Conservation (phyloP, 2,329 filamentous ascomycete species). For the Curvularia eragrostidis region DNA sequence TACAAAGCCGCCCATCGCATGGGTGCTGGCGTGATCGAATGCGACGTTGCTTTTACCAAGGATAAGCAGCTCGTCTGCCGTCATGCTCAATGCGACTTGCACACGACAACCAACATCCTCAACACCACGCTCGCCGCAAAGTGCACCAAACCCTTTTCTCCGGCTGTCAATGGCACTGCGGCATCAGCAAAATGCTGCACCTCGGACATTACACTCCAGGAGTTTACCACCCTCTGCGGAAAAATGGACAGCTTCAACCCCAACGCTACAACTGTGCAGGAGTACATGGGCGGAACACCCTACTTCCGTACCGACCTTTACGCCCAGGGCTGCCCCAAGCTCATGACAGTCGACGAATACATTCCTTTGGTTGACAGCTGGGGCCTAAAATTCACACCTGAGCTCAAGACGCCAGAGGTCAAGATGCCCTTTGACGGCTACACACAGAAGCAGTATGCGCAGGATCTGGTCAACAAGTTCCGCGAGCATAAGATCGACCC, state of each 20-base stretch:
- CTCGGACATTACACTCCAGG: constrained; percentile 70
- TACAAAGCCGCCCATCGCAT: constrained; percentile 44
- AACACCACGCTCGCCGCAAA: constrained; percentile 46
- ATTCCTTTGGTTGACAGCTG: constrained; percentile 67
- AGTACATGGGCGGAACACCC: constrained; percentile 66
- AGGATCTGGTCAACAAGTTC: constrained; percentile 63
- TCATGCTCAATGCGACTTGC: constrained; percentile 49
- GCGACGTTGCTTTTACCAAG: constrained; percentile 49
- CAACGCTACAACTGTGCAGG: constrained; percentile 63
- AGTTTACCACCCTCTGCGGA: constrained; percentile 71
- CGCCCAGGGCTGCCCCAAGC: constrained; percentile 64
- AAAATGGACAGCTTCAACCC: constrained; percentile 71
- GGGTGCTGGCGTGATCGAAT: constrained; percentile 49
- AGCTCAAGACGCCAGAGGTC: constrained; percentile 69
- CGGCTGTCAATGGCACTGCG: constrained; percentile 42
- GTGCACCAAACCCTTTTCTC: constrained; percentile 47
- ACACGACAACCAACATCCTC: constrained; percentile 50
- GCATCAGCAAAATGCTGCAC: constrained; percentile 74
- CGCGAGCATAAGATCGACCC: constrained; percentile 48
- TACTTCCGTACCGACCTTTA: constrained; percentile 71
- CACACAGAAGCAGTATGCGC: constrained; percentile 69
- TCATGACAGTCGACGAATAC: constrained; percentile 67
- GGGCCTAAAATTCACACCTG: constrained; percentile 57
- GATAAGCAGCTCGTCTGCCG: constrained; percentile 50
- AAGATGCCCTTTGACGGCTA: constrained; percentile 73